phyloP scores from a whole-genome alignment of 495 filamentous ascomycete genomes.

The Staphylotrichum longicolle region DNA sequence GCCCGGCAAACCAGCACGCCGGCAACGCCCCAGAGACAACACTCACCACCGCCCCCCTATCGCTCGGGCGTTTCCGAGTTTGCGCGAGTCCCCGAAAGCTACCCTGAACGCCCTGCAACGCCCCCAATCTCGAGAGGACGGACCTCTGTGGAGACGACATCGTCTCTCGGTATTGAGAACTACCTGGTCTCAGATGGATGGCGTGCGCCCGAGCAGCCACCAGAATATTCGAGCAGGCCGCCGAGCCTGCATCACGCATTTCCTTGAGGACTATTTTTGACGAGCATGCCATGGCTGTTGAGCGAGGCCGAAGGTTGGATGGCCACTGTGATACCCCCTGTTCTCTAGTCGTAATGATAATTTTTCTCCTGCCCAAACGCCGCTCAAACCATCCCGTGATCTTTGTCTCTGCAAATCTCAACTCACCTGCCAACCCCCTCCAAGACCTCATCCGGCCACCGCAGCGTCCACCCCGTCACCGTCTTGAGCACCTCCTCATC shows the following conservation, averaged over 20 bases:
- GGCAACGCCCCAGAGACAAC: not conserved
- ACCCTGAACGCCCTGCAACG: not conserved
- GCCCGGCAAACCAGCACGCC: not conserved
- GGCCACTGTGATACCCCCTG: constrained; percentile 2
- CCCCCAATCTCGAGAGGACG: constrained; percentile 3
- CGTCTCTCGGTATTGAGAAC: constrained; percentile 22
- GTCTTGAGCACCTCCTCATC: constrained; percentile 72
- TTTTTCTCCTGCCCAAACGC: no score
- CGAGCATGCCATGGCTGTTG: not conserved
- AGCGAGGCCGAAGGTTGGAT: not conserved
- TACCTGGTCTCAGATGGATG: constrained; percentile 33
- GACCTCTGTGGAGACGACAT: constrained; percentile 24
- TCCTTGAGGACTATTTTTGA: not conserved
- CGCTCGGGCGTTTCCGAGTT: constrained; percentile 1
- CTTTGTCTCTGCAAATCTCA: not conserved
- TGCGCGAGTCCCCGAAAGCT: not conserved
- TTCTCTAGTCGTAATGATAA: constrained; percentile 1
- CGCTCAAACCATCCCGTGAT: not conserved
- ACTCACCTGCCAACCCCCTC: constrained; percentile 1
- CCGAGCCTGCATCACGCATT: constrained; percentile 18
- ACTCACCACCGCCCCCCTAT: constrained; percentile 19
- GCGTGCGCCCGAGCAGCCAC: constrained; percentile 22
- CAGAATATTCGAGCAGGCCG: constrained; percentile 26
- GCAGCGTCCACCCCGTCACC: constrained; percentile 75
- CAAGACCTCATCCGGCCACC: constrained; percentile 43